Conservation (phyloP, 2,329 filamentous ascomycete species). For the Xylaria sp. region DNA sequence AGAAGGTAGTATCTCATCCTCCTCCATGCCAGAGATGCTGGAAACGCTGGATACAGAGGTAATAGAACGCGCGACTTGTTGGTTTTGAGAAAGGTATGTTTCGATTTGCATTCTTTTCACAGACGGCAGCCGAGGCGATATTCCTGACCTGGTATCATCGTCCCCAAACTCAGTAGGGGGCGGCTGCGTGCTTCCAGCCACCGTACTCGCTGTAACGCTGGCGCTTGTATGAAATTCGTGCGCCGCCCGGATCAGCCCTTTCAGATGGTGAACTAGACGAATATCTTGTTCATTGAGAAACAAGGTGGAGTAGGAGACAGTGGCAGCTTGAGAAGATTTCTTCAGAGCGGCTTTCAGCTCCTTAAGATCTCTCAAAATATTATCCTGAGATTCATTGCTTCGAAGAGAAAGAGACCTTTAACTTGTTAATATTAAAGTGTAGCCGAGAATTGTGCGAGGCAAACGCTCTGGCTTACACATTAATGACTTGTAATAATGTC, state of each 20-base stretch:
- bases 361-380: slow-evolving; percentile 33
- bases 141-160: slow-evolving; percentile 30
- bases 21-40: neutral
- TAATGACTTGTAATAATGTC: slow-evolving; percentile 36
- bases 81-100: slow-evolving; percentile 31
- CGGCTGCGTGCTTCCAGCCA: slow-evolving; percentile 27
- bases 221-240: slow-evolving; percentile 36
- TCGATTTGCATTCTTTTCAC: slow-evolving; percentile 36
- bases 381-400: slow-evolving; percentile 35
- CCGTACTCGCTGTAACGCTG: slow-evolving; percentile 35
- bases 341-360: slow-evolving; percentile 37
- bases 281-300: slow-evolving; percentile 34
- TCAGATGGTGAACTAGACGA: slow-evolving; percentile 34
- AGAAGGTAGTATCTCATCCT: slow-evolving; percentile 4
- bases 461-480: slow-evolving; percentile 29
- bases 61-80: slow-evolving; percentile 11
- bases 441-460: neutral
- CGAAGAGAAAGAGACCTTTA: slow-evolving; percentile 34
- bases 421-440: slow-evolving; percentile 2
- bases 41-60: slow-evolving; percentile 7
- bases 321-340: slow-evolving; percentile 36
- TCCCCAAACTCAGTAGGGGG: slow-evolving; percentile 34
- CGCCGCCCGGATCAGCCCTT: slow-evolving; percentile 33
- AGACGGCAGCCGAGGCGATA: slow-evolving; percentile 26
- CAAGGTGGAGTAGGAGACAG: slow-evolving; percentile 34